These are phyloP conservation scores for Catunica adiposa DNA, from an alignment of 2,329 filamentous ascomycete species.

Conservation along the genomic window DNA sequence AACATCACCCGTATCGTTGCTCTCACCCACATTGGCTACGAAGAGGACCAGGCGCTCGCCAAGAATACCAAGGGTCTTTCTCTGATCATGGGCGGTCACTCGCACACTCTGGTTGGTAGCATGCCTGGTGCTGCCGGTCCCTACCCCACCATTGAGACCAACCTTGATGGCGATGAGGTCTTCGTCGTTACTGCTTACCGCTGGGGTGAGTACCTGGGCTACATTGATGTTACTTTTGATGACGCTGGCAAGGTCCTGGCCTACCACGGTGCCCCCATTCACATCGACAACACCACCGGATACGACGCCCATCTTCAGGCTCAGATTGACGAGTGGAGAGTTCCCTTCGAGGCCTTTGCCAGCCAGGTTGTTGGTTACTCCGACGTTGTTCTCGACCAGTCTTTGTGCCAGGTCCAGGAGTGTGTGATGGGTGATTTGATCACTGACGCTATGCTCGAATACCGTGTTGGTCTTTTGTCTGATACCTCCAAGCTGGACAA, in stretches of 20 bases:
- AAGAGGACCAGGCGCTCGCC: constrained; percentile 44
- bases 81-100: constrained; percentile 51
- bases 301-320: constrained; percentile 40
- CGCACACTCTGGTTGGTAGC: constrained; percentile 42
- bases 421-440: constrained; percentile 41
- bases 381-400: constrained; percentile 41
- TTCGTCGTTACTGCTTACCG: constrained; percentile 52
- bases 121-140: constrained; percentile 40
- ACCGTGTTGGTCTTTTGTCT: constrained; percentile 33
- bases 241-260: constrained; percentile 41
- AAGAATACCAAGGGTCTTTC: constrained; percentile 43
- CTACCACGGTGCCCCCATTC: constrained; percentile 48
- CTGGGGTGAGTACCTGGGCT: constrained; percentile 53
- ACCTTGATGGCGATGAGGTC: constrained; percentile 46
- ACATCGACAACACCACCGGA: constrained; percentile 42
- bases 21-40: constrained; percentile 51
- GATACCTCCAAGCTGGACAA: constrained; percentile 25
- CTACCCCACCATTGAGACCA: constrained; percentile 47
- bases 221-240: constrained; percentile 50
- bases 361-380: constrained; percentile 38
- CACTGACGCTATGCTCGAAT: constrained; percentile 43
- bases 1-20: constrained; percentile 48
- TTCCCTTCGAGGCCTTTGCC: constrained; percentile 43
- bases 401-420: constrained; percentile 39
- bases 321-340: constrained; percentile 41